Evolutionary conservation across 169 alveolate species (phyloP).

Genomic region (Plasmodium adleri): DNA sequence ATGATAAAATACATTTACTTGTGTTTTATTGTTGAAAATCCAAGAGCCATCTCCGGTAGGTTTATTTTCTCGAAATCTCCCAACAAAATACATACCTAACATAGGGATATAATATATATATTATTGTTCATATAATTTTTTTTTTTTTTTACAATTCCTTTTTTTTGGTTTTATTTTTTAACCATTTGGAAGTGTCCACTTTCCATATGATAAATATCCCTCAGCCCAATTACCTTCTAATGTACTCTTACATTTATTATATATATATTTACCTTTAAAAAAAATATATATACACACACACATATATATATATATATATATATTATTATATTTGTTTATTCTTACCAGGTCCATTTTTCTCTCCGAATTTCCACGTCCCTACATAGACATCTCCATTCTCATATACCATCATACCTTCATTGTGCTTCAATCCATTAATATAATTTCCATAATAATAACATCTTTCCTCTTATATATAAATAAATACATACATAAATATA

Average conservation of each 20-base stretch:
- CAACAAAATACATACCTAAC: slow-evolving; percentile 52
- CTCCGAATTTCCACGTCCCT: slow-evolving; percentile 57
- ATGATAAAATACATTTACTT: slow-evolving; percentile 56
- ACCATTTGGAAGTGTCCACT: slow-evolving; percentile 75
- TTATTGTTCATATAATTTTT: too few relatives aligned
- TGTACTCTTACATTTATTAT: slow-evolving; percentile 57
- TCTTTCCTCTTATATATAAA: background rate
- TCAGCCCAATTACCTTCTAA: slow-evolving; percentile 66
- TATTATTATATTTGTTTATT: slow-evolving; percentile 1
- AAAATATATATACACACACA: background rate
- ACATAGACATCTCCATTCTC: slow-evolving; percentile 57
- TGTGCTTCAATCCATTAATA: slow-evolving; percentile 49
- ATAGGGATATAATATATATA: too few relatives aligned
- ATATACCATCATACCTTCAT: slow-evolving; percentile 61
- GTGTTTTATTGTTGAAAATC: slow-evolving; percentile 45
- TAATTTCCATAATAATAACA: slow-evolving; percentile 61
- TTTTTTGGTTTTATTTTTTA: background rate
- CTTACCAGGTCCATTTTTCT: slow-evolving; percentile 62
- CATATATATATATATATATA: background rate
- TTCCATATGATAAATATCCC: slow-evolving; percentile 48
- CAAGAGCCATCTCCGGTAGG: slow-evolving; percentile 55
- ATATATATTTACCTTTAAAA: slow-evolving; percentile 46
- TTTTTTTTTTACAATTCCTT: too few relatives aligned
- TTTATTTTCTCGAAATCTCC: slow-evolving; percentile 36
- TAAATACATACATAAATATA: slow-evolving; percentile 4